Conservation (phyloP, 805 yeast genomes). For the Myxozyma neglecta region DNA sequence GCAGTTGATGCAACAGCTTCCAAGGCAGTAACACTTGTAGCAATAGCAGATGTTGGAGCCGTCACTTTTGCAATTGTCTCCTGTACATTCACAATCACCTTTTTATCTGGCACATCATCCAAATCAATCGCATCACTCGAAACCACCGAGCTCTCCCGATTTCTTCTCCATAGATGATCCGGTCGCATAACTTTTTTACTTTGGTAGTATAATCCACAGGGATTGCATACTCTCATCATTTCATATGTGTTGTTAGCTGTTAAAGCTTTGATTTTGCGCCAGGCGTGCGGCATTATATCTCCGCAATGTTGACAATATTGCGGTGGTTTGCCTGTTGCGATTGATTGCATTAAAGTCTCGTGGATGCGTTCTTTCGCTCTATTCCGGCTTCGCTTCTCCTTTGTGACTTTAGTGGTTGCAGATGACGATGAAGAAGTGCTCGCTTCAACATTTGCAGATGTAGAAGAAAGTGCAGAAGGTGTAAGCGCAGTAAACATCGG, state of each 20-base stretch:
- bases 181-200: slow-evolving; percentile 40
- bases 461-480: not conserved
- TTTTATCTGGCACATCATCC: slow-evolving; percentile 15
- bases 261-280: slow-evolving; percentile 35
- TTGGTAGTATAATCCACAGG: slow-evolving; percentile 41
- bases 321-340: slow-evolving; percentile 34
- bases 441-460: not conserved
- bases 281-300: slow-evolving; percentile 36
- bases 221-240: slow-evolving; percentile 26
- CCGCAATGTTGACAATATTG: slow-evolving; percentile 40
- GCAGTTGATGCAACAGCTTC: not conserved
- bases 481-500: not conserved
- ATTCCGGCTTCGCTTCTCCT: not conserved
- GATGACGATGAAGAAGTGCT: not conserved
- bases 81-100: not conserved
- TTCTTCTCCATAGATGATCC: slow-evolving; percentile 35
- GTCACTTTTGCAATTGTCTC: not conserved
- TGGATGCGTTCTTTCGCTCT: slow-evolving; percentile 25
- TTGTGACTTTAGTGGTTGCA: not conserved
- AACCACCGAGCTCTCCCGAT: not conserved
- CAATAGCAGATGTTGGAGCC: not conserved
- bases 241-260: slow-evolving; percentile 21
- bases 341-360: slow-evolving; percentile 22
- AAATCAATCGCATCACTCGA: slow-evolving; percentile 19
- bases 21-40: not conserved